Evolutionary conservation across 495 filamentous ascomycete genomes (phyloP), one percentile per base, ranked within the genome.

Genomic region (Aspergillus ellipticus): DNA sequence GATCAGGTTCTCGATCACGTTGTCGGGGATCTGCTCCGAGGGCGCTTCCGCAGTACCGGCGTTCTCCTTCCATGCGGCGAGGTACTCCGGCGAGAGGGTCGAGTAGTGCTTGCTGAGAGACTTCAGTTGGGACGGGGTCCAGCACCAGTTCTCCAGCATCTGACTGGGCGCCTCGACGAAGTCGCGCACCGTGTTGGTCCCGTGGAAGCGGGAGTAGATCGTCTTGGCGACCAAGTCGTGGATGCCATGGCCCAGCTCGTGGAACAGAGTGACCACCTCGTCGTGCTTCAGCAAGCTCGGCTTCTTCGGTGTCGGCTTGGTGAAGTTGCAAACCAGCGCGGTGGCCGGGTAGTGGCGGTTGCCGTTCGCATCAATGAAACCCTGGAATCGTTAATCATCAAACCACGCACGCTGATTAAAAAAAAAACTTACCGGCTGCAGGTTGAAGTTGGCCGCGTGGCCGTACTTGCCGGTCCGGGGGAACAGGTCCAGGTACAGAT

Each of bases 141-240:
- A 88, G 75, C 83, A 88, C 86, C 86, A 89, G 69, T 89, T 88
- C 72, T 89, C 86, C 3, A 89, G 77, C 84, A 89, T 87, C 62
- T 89, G 87, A 52, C 75, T 81, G 29, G 86, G 86, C 5, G 84
- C 84, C 67, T 89, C 86, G 66, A 88, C 86, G 59, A 88, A 89
- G 72, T 89, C 86, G 17, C 84, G 79, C 9, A 86, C 85, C 3
- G 84, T 86, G 64, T 71, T 83, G n/a, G 85, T 87, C 55, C 86
- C 86, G 67, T 88, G 86, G 78, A 89, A 89, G 53, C 83, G 83
- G 4, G 85, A 85, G 75, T 86, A 88, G 19, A 67, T 82, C 9
- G 86, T 87, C 42, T 77, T 72, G 19, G 81, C 77, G 5, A 88
- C 85, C 9, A 89, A 78, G 66, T 88, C 84, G 72, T 89, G 86